phyloP scores from a whole-genome alignment of 129 eudicot genomes.

The Mikania micrantha region DNA sequence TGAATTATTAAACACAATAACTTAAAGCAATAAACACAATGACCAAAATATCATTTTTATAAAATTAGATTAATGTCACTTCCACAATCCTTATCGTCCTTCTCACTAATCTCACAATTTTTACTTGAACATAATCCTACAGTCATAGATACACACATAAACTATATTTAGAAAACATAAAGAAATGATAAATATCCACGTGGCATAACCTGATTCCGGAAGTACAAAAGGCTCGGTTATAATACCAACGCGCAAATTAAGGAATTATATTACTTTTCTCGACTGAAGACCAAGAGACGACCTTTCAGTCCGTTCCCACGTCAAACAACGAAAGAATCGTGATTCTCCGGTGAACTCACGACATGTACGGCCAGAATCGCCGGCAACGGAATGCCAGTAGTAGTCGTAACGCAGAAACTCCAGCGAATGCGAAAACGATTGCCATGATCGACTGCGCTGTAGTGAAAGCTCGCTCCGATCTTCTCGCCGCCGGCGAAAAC shows the following conservation, averaged over 20 bases:
- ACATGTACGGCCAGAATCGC: conserved; percentile 12
- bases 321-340: not conserved
- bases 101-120: too few species aligned
- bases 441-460: conserved; percentile 53
- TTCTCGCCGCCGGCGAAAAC: conserved; percentile 49
- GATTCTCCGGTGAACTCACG: not conserved
- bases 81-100: too few species aligned
- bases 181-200: not conserved
- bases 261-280: not conserved
- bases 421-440: conserved; percentile 1
- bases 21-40: too few species aligned
- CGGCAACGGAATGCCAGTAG: conserved; percentile 1
- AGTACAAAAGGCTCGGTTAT: not conserved
- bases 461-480: conserved; percentile 42
- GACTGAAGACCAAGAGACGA: conserved; percentile 14
- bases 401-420: not conserved
- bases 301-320: not conserved
- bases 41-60: too few species aligned
- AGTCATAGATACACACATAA: too few species aligned
- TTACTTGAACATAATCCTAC: too few species aligned
- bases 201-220: not conserved
- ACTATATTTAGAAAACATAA: too few species aligned
- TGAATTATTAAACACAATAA: too few species aligned
- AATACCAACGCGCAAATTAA: not conserved
- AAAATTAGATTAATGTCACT: too few species aligned